Evolutionary conservation across 148 eudicot genomes (phyloP).

Genomic region (Agrostemma githago): DNA sequence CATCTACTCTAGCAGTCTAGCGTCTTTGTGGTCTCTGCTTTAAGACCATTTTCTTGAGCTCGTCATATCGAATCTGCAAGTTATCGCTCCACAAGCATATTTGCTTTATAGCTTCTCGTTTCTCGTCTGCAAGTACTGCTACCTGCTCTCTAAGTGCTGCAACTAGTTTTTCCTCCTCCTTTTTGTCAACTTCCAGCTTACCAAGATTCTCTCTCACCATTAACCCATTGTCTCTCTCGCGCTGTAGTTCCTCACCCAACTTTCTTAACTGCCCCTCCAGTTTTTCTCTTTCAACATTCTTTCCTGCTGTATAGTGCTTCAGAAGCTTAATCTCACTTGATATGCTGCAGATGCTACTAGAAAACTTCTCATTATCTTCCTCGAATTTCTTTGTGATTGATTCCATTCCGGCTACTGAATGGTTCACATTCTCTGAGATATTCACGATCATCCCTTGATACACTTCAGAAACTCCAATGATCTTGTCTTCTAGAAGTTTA

Average conservation of each 20-base stretch:
- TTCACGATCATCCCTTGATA: slow-evolving; percentile 40
- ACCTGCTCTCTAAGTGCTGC: slow-evolving; percentile 29
- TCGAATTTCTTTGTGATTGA: slow-evolving; percentile 51
- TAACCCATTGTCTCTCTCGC: slow-evolving; percentile 29
- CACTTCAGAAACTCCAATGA: slow-evolving; percentile 39
- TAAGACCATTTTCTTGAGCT: slow-evolving; percentile 43
- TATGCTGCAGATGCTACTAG: slow-evolving; percentile 38
- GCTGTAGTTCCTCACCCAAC: slow-evolving; percentile 34
- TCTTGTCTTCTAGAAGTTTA: slow-evolving; percentile 45
- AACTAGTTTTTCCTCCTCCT: slow-evolving; percentile 33
- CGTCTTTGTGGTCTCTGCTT: slow-evolving; percentile 28
- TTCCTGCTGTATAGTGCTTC: slow-evolving; percentile 39
- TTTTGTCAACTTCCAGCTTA: slow-evolving; percentile 34
- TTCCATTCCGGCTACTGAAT: slow-evolving; percentile 47
- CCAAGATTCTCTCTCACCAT: slow-evolving; percentile 31
- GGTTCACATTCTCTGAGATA: slow-evolving; percentile 47
- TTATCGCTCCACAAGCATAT: slow-evolving; percentile 64
- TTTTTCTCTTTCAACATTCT: slow-evolving; percentile 38
- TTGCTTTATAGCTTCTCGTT: slow-evolving; percentile 76
- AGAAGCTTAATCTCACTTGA: slow-evolving; percentile 53
- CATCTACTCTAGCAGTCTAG: slow-evolving; percentile 11
- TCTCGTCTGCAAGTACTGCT: slow-evolving; percentile 54
- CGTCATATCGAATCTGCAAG: slow-evolving; percentile 43
- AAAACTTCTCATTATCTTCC: slow-evolving; percentile 56
- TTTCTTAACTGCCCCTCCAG: slow-evolving; percentile 33